A percentile compares a stretch with the other conserved stretches of the same genome.
Evolutionary conservation across 2,329 filamentous ascomycete genomes (phyloP).

Genomic region (Mariannaea elegans): DNA sequence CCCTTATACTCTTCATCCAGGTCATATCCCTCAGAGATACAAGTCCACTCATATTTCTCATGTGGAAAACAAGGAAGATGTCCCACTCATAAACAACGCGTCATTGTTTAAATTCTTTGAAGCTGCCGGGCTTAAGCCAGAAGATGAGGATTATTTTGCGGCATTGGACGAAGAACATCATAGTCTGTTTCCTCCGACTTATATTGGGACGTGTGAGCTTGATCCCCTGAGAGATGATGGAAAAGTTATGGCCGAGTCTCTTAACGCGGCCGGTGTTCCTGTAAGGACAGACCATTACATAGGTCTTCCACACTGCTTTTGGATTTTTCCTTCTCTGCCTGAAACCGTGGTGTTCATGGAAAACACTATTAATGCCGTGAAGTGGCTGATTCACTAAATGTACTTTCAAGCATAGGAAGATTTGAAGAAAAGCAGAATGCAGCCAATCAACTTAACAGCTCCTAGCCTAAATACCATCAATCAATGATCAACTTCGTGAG

Average conservation of each 20-base stretch:
- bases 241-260: background rate
- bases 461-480: too few relatives aligned
- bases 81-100: background rate
- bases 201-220: background rate
- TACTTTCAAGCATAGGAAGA: too few relatives aligned
- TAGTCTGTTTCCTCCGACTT: background rate
- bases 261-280: background rate
- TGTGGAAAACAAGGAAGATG: background rate
- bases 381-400: too few relatives aligned
- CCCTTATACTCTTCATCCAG: background rate
- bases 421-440: too few relatives aligned
- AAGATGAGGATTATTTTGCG: background rate
- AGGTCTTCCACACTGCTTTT: conserved; percentile 1
- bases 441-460: too few relatives aligned
- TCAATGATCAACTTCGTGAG: too few relatives aligned
- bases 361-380: background rate
- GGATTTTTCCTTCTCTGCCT: background rate
- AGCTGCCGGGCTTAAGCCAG: background rate
- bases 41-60: background rate
- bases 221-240: conserved; percentile 4
- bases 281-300: background rate
- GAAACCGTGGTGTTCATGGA: background rate
- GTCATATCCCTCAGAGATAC: too few relatives aligned
- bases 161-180: background rate
- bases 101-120: background rate